These are phyloP conservation scores for Fusarium mexicanum DNA, from an alignment of 2,329 filamentous ascomycete genomes.

Conservation along the genomic window DNA sequence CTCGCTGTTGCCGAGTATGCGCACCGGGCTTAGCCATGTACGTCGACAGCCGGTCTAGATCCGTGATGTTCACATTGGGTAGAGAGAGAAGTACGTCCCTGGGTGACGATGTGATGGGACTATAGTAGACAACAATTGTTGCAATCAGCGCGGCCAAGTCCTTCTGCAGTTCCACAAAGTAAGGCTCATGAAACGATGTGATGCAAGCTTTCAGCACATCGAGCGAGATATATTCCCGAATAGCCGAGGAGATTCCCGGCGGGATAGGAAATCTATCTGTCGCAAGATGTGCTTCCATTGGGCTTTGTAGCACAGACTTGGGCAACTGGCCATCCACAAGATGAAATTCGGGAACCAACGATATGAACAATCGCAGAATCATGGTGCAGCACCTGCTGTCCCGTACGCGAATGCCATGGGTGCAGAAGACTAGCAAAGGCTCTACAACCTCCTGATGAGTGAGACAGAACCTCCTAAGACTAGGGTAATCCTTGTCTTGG, in stretches of 20 bases:
- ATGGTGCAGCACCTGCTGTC: conserved; percentile 89
- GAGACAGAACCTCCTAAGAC: conserved; percentile 84
- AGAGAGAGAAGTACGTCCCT: conserved; percentile 80
- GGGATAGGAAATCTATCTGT: conserved; percentile 59
- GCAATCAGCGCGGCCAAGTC: conserved; percentile 91
- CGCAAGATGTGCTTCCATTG: conserved; percentile 43
- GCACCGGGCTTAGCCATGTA: conserved; percentile 67
- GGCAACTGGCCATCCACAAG: conserved; percentile 53
- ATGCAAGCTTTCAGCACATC: conserved; percentile 92
- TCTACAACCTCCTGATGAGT: conserved; percentile 82
- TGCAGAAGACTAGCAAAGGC: conserved; percentile 90
- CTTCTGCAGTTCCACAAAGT: conserved; percentile 96
- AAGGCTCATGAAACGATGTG: conserved; percentile 90
- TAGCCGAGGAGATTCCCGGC: conserved; percentile 66
- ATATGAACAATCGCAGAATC: conserved; percentile 86
- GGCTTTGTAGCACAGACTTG: conserved; percentile 36
- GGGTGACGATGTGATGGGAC: conserved; percentile 74
- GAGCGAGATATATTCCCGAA: conserved; percentile 89
- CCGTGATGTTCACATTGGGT: conserved; percentile 76
- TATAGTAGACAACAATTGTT: conserved; percentile 82
- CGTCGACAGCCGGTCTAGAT: conserved; percentile 72
- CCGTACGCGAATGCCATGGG: conserved; percentile 87
- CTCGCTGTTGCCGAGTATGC: conserved; percentile 80
- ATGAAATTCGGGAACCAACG: conserved; percentile 84
- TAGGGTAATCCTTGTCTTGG: conserved; percentile 57